phyloP scores from a whole-genome alignment of 2,329 filamentous ascomycete species.

The Hypoxylon sp. region DNA sequence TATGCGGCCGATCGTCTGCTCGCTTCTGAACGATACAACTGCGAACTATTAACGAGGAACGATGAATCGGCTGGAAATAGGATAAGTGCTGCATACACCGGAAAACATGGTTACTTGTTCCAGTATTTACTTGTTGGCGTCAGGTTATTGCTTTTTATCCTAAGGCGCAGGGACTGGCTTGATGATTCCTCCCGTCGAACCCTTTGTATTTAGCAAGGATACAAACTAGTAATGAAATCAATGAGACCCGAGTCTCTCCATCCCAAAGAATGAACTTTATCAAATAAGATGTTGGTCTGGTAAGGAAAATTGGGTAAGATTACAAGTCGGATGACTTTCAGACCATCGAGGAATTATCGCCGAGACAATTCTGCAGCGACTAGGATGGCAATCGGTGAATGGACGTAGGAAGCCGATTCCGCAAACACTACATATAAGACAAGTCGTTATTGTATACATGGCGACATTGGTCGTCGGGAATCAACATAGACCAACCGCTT shows the following conservation, averaged over 20 bases:
- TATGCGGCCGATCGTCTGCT: conserved; percentile 30
- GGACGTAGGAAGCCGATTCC: conserved; percentile 37
- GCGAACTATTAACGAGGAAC: conserved; percentile 30
- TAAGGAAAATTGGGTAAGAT: conserved; percentile 35
- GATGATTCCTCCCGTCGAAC: conserved; percentile 17
- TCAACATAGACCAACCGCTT: conserved; percentile 33
- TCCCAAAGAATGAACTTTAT: conserved; percentile 28
- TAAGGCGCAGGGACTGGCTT: conserved; percentile 18
- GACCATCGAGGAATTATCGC: conserved; percentile 32
- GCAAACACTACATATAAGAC: conserved; percentile 38
- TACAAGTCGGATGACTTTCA: conserved; percentile 21
- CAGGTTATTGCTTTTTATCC: conserved; percentile 20
- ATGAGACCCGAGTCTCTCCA: conserved; percentile 36
- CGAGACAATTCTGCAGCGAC: conserved; percentile 39
- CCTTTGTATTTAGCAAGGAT: conserved; percentile 33
- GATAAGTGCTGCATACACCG: conserved; percentile 30
- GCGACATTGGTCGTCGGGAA: conserved; percentile 32
- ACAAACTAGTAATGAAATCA: conserved; percentile 26
- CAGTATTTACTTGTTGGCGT: conserved; percentile 20
- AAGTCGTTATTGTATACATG: conserved; percentile 31
- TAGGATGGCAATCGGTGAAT: conserved; percentile 32
- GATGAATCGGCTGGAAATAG: conserved; percentile 16
- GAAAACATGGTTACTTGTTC: conserved; percentile 18
- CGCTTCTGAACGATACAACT: conserved; percentile 23
- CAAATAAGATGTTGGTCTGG: conserved; percentile 33